Percentiles rank a stretch among this genome's conserved stretches.
Evolutionary conservation across 148 eudicot genomes (phyloP).

Genomic region (Hydrangea macrophylla): DNA sequence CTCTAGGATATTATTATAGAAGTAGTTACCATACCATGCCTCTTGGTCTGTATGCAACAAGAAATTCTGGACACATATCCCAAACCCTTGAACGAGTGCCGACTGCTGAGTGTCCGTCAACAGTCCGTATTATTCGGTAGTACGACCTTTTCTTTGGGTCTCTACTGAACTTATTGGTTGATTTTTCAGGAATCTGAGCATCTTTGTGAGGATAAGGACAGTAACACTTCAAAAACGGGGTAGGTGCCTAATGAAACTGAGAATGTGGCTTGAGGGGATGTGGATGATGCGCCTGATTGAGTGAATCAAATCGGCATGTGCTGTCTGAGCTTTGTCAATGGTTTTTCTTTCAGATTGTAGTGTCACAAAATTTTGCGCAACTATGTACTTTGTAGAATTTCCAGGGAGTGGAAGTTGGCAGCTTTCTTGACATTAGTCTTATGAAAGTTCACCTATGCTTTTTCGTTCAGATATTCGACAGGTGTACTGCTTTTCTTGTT

Average conservation of each 20-base stretch:
- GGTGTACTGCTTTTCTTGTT: too few relatives aligned
- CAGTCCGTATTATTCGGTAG: not conserved
- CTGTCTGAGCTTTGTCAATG: constrained; percentile 46
- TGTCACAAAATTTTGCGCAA: constrained; percentile 65
- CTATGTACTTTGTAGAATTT: constrained; percentile 39
- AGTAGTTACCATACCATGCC: too few relatives aligned
- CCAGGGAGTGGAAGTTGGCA: constrained; percentile 27
- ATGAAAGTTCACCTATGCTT: constrained; percentile 59
- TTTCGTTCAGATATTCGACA: constrained; percentile 71
- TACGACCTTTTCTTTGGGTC: not conserved
- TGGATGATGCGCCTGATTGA: constrained; percentile 27
- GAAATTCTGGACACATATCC: too few relatives aligned
- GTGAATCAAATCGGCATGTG: constrained; percentile 25
- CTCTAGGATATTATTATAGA: too few relatives aligned
- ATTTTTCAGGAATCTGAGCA: constrained; percentile 37
- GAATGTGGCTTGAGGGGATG: constrained; percentile 26
- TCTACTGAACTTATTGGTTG: not conserved
- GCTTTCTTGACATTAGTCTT: constrained; percentile 45
- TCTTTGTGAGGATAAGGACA: constrained; percentile 26
- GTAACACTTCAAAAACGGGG: constrained; percentile 23
- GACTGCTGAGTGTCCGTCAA: too few relatives aligned
- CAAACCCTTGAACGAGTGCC: too few relatives aligned
- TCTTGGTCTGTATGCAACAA: too few relatives aligned
- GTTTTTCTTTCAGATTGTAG: constrained; percentile 49
- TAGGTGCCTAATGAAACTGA: constrained; percentile 20